Base-by-base conservation (phyloP, 352 stramenopile genomes). In the Globisporangium radiosum region DNA sequence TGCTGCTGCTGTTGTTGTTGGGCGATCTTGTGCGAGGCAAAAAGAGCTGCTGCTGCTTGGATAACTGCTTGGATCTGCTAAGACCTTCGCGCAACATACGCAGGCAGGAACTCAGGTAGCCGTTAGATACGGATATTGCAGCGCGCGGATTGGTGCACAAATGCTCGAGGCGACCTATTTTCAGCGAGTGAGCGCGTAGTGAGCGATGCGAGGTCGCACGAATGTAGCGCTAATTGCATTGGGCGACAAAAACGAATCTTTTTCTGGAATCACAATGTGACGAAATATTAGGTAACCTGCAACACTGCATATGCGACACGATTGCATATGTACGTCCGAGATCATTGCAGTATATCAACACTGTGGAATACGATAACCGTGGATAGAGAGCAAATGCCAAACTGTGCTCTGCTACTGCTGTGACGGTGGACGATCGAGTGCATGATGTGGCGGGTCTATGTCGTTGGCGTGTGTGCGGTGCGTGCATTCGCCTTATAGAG, bases 191-290 rank as follows among this genome's bases (percentile, higher is more conserved):
- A 50, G 2, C 25, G 25, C 25, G 25, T 2, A 33, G 25, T 33
- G 25, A 50, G 10, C 3, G 10, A 9, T 8, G 8, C 14, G 43
- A 47, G 43, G 43, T 47, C n/a, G 43, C 43, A 7, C 43, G 43
- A 47, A 17, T n/a, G 43, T 17, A 7, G 3, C 13, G 25, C 25
- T 10, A n/a, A 1, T 15, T 15, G 13, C 11, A 17, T 17, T 7
- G 43, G 13, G 43, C 43, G 43, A 47, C 43, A 47, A 50, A 50
- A 50, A 36, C 45, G 45, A 50, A 50, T 50, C 45, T 50, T 50
- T 50, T 50, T n/a, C 40, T 44, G 40, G 40, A 44, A 33, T 33
- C 25, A 33, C 40, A 44, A 44, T 3, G 7, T 44, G 40, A 14
- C 40, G 40, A 44, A 8, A 13, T 3, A 44, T 13, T 5, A 7